Percentiles rank a stretch among this genome's conserved stretches.
Evolutionary conservation across 2,329 filamentous ascomycete species (phyloP).

Genomic region (Fusarium sp.): DNA sequence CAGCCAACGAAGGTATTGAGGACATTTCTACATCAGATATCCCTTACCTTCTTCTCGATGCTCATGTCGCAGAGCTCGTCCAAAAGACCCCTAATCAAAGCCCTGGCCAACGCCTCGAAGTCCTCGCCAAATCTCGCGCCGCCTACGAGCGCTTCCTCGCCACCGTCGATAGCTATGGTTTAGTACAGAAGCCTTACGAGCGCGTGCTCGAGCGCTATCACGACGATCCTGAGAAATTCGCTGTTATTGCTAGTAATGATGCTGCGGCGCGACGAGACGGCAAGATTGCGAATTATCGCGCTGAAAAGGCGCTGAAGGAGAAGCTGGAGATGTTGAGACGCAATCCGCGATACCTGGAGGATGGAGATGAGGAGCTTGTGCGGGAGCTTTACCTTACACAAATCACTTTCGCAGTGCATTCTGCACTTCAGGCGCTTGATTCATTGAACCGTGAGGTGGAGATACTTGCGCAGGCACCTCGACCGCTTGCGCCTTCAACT

Average conservation of each 20-base stretch:
- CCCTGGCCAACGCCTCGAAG: slow-evolving; percentile 68
- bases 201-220: slow-evolving; percentile 79
- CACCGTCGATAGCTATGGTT: slow-evolving; percentile 80
- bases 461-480: slow-evolving; percentile 81
- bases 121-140: slow-evolving; percentile 73
- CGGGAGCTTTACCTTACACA: slow-evolving; percentile 83
- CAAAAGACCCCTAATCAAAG: slow-evolving; percentile 71
- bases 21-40: slow-evolving; percentile 88
- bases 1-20: slow-evolving; percentile 87
- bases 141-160: slow-evolving; percentile 84
- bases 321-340: slow-evolving; percentile 74
- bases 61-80: slow-evolving; percentile 82
- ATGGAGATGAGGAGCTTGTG: slow-evolving; percentile 86
- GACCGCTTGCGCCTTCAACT: slow-evolving; percentile 60
- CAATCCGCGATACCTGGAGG: slow-evolving; percentile 65
- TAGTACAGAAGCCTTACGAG: slow-evolving; percentile 74
- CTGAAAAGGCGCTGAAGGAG: slow-evolving; percentile 86
- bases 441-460: slow-evolving; percentile 85
- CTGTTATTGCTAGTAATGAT: slow-evolving; percentile 72
- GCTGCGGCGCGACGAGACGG: slow-evolving; percentile 78
- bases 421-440: slow-evolving; percentile 89
- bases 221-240: slow-evolving; percentile 79
- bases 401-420: slow-evolving; percentile 78
- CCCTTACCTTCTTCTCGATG: slow-evolving; percentile 84
- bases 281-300: slow-evolving; percentile 87